Evolutionary conservation across 2,329 filamentous ascomycete species (phyloP).

Genomic region (Cercospora beticola): DNA sequence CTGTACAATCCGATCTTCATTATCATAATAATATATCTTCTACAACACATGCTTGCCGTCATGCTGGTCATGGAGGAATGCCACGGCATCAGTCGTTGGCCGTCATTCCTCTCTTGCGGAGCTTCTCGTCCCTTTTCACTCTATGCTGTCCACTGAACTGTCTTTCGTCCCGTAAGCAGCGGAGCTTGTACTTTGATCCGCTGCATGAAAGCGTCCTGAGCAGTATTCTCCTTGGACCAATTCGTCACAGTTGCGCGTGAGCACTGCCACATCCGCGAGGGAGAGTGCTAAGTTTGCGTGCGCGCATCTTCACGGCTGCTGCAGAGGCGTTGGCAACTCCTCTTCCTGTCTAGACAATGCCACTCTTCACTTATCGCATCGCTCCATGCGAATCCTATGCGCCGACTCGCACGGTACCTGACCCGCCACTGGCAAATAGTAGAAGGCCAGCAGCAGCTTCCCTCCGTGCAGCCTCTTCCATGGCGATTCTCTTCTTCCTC

Average conservation of each 20-base stretch:
- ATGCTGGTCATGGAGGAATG: background rate
- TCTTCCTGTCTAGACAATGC: background rate
- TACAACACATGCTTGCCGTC: background rate
- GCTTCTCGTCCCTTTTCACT: background rate
- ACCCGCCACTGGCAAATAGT: slow-evolving; percentile 30
- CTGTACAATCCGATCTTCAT: background rate
- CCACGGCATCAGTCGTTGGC: background rate
- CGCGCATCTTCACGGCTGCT: background rate
- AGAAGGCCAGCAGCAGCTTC: slow-evolving; percentile 37
- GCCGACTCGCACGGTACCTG: slow-evolving; percentile 22
- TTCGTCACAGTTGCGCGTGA: background rate
- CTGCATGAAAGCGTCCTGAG: background rate
- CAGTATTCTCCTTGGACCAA: background rate
- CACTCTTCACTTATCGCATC: background rate
- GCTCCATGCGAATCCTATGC: slow-evolving; percentile 10
- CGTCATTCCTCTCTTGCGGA: background rate
- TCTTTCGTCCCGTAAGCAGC: background rate
- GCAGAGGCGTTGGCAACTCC: background rate
- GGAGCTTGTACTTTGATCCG: background rate
- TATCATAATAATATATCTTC: background rate
- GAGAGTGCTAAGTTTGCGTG: background rate
- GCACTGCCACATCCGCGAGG: background rate
- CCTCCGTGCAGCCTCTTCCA: slow-evolving; percentile 37
- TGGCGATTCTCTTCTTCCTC: slow-evolving; percentile 51
- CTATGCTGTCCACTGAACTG: background rate